Conservation (phyloP, 2,329 filamentous ascomycete species). For the Remersonia thermophila region DNA sequence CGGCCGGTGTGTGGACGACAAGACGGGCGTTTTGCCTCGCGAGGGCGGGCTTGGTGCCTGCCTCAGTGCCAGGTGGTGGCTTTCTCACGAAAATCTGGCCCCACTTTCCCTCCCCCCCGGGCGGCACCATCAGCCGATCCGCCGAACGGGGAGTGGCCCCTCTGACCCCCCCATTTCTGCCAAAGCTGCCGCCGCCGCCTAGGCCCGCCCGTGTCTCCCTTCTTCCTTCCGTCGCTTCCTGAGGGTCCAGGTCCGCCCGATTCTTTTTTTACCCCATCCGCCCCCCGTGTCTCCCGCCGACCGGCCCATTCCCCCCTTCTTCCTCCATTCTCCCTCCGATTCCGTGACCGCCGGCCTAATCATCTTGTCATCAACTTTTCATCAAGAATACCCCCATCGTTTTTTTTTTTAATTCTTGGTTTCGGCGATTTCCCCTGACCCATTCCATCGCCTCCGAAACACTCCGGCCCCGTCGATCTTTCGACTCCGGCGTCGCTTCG, state of each 20-base stretch:
- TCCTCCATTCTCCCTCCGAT: not conserved
- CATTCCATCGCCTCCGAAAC: too few species aligned
- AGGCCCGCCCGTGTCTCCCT: too few species aligned
- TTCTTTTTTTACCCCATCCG: constrained; percentile 19
- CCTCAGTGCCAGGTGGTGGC: constrained; percentile 4
- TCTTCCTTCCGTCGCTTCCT: constrained; percentile 16
- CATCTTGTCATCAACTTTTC: too few species aligned
- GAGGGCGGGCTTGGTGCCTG: too few species aligned
- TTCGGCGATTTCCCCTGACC: too few species aligned
- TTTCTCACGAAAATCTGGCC: constrained; percentile 8
- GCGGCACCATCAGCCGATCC: constrained; percentile 22
- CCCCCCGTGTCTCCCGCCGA: constrained; percentile 12
- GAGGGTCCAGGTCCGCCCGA: constrained; percentile 17
- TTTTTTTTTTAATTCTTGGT: too few species aligned
- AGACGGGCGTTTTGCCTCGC: too few species aligned
- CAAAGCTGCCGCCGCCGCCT: constrained; percentile 19
- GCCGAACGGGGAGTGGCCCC: constrained; percentile 9
- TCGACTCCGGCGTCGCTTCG: too few species aligned
- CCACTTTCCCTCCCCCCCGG: constrained; percentile 18
- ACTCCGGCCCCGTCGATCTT: too few species aligned
- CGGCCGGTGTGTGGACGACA: too few species aligned
- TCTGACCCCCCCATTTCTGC: constrained; percentile 14
- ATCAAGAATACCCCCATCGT: too few species aligned
- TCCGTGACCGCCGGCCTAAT: too few species aligned
- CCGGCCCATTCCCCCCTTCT: not conserved